Conservation (phyloP, 2,329 filamentous ascomycete species). For the Parafenestella ontariensis region DNA sequence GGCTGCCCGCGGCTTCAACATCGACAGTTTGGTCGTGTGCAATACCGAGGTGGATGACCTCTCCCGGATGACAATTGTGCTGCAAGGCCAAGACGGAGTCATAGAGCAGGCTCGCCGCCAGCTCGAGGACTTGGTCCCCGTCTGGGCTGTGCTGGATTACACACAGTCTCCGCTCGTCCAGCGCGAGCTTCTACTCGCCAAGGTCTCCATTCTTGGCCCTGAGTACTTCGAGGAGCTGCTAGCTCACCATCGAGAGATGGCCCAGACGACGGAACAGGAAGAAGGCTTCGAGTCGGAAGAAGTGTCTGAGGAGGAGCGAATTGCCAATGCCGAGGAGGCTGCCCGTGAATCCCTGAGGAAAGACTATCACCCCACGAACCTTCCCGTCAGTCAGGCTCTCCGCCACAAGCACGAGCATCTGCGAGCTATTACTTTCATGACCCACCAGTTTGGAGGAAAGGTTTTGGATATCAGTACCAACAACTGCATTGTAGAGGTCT, state of each 20-base stretch:
- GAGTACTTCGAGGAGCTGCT: constrained; percentile 98
- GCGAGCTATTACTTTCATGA: constrained; percentile 93
- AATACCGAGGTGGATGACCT: constrained; percentile 97
- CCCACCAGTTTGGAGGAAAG: constrained; percentile 97
- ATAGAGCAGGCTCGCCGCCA: constrained; percentile 96
- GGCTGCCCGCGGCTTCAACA: constrained; percentile 97
- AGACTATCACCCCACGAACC: constrained; percentile 89
- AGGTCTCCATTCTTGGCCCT: constrained; percentile 94
- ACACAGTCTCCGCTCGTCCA: constrained; percentile 91
- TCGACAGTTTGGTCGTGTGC: constrained; percentile 97
- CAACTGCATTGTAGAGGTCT: constrained; percentile 97
- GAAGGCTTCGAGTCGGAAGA: constrained; percentile 31
- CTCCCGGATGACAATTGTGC: constrained; percentile 97
- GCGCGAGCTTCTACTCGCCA: constrained; percentile 92
- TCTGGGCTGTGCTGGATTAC: constrained; percentile 98
- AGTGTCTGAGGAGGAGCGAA: constrained; percentile 41
- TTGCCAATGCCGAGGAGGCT: constrained; percentile 39
- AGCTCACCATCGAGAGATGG: constrained; percentile 93
- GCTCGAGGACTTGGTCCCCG: constrained; percentile 93
- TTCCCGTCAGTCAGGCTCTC: constrained; percentile 86
- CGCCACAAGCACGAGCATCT: constrained; percentile 98
- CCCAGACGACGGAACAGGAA: constrained; percentile 52
- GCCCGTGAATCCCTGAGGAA: constrained; percentile 51
- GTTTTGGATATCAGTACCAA: constrained; percentile 97
- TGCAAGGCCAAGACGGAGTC: constrained; percentile 94